A percentile compares a stretch with the other conserved stretches of the same genome.
Conservation (phyloP, 2,329 filamentous ascomycete genomes). For the Fusarium pseudonygamai region DNA sequence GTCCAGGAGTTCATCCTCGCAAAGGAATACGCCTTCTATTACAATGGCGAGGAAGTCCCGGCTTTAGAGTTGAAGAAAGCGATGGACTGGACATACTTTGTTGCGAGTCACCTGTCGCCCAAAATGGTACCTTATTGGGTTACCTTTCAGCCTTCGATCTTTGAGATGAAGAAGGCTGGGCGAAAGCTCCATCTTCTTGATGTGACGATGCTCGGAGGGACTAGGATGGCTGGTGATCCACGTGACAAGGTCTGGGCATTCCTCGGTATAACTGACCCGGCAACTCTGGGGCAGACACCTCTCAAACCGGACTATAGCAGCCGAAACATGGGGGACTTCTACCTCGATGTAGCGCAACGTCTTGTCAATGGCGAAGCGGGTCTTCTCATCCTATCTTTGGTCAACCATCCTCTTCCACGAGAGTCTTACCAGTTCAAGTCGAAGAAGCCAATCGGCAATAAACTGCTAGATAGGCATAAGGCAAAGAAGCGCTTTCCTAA, state of each 20-base stretch:
- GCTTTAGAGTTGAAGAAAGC: conserved; percentile 1
- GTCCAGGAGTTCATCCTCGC: conserved; percentile 21
- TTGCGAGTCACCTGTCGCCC: neutral
- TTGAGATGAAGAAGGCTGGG: neutral
- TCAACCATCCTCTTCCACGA: conserved; percentile 2
- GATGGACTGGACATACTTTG: conserved; percentile 21
- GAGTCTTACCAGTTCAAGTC: conserved; percentile 13
- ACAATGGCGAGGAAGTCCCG: neutral
- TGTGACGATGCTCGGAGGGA: conserved; percentile 9
- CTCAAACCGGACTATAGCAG: conserved; percentile 4
- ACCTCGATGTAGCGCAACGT: conserved; percentile 6
- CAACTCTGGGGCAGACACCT: neutral
- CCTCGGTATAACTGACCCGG: neutral
- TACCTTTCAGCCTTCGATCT: conserved; percentile 8
- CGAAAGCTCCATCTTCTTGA: neutral
- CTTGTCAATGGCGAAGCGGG: conserved; percentile 1
- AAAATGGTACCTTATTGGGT: conserved; percentile 7
- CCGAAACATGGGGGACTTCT: conserved; percentile 15
- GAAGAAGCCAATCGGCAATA: conserved; percentile 3
- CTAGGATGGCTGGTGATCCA: conserved; percentile 11
- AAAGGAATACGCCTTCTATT: conserved; percentile 7
- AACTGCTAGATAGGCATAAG: neutral
- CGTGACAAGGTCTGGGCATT: conserved; percentile 22
- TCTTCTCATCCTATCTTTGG: neutral
- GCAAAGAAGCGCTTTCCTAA: conserved; percentile 1